phyloP scores from a whole-genome alignment of 345 rosid genomes.

The Mallotus nudiflorus region DNA sequence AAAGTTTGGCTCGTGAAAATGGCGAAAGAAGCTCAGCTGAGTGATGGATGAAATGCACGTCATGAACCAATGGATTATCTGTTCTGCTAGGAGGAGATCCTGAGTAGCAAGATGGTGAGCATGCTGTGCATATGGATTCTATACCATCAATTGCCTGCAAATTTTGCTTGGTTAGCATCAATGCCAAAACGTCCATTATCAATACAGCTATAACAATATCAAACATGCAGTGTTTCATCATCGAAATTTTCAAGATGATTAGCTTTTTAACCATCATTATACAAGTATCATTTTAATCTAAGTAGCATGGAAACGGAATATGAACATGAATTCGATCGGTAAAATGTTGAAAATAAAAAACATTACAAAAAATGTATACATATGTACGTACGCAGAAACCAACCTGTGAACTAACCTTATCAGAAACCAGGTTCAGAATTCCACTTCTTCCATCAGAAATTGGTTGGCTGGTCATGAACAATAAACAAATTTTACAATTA shows the following conservation, averaged over 20 bases:
- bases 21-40: conserved; percentile 65
- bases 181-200: no score
- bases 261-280: no score
- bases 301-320: not conserved
- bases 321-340: no score
- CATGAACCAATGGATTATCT: conserved; percentile 67
- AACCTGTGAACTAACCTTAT: conserved; percentile 52
- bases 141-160: conserved; percentile 39
- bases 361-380: no score
- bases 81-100: conserved; percentile 89
- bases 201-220: no score
- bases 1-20: conserved; percentile 52
- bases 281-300: no score
- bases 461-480: conserved; percentile 43
- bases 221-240: no score
- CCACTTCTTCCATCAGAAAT: conserved; percentile 42
- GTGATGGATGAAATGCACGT: conserved; percentile 64
- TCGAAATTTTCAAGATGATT: no score
- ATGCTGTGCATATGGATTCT: conserved; percentile 40
- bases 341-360: no score
- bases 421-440: conserved; percentile 38
- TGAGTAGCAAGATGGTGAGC: conserved; percentile 42
- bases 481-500: no score
- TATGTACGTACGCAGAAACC: no score
- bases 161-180: no score